Evolutionary conservation across 306 rosid genomes (phyloP).

Genomic region (Inga leiocalycina): DNA sequence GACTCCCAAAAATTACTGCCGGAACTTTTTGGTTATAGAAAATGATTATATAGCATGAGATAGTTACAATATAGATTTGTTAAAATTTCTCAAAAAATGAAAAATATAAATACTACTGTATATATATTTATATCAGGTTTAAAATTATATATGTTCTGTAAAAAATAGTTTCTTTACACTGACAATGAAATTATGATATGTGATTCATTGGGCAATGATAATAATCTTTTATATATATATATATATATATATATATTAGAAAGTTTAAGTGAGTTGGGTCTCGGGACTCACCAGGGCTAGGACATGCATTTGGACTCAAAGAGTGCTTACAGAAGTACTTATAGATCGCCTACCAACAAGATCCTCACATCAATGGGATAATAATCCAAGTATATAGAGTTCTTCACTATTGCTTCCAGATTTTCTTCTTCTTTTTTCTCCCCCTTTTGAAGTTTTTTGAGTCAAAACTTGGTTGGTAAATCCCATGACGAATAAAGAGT

Average conservation of each 20-base stretch:
- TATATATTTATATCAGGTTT: no score
- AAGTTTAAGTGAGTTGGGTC: no score
- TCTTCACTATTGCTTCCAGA: neutral
- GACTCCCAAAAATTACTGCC: neutral
- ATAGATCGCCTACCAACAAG: no score
- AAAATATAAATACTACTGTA: neutral
- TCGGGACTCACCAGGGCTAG: accelerated
- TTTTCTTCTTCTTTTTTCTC: no score
- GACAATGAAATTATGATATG: neutral
- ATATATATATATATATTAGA: no score
- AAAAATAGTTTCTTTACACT: neutral
- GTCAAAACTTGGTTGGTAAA: neutral
- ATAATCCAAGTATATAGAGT: neutral
- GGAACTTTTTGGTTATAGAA: neutral
- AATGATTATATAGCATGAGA: neutral
- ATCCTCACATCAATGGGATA: no score
- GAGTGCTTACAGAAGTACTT: no score
- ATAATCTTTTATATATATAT: no score
- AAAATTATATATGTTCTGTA: neutral
- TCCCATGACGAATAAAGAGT: neutral
- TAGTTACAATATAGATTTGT: no score
- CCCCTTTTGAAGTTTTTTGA: no score
- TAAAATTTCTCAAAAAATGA: neutral
- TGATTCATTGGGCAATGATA: neutral
- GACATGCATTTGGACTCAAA: no score